phyloP scores from a whole-genome alignment of 202 grass and related monocot species.

The Digitaria exilis region DNA sequence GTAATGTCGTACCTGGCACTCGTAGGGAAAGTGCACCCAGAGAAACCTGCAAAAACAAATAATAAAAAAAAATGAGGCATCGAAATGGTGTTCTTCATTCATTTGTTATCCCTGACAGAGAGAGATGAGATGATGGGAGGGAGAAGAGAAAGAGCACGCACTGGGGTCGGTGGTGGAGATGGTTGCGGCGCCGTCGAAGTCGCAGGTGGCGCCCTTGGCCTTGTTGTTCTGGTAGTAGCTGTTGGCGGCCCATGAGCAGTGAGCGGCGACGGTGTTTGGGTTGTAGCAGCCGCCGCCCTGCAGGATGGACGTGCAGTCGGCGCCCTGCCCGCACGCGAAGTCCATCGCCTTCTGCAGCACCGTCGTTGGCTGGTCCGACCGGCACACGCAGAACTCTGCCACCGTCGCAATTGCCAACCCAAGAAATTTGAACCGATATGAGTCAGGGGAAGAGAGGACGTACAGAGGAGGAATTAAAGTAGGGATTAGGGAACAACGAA shows the following conservation, averaged over 20 bases:
- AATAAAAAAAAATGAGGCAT: background rate
- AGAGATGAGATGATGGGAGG: background rate
- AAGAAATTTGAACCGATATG: background rate
- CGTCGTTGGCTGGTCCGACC: slow-evolving; percentile 55
- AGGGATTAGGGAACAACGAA: background rate
- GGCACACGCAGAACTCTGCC: slow-evolving; percentile 84
- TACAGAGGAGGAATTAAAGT: background rate
- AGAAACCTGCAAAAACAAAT: slow-evolving; percentile 62
- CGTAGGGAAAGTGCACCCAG: slow-evolving; percentile 71
- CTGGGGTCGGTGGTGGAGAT: slow-evolving; percentile 77
- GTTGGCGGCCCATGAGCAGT: slow-evolving; percentile 94
- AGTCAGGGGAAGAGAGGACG: background rate
- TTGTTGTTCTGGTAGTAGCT: slow-evolving; percentile 88
- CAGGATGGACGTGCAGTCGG: slow-evolving; percentile 59
- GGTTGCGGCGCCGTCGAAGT: slow-evolving; percentile 66
- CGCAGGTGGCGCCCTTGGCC: slow-evolving; percentile 68
- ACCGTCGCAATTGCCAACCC: background rate
- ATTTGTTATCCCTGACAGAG: background rate
- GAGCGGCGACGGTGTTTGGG: slow-evolving; percentile 64
- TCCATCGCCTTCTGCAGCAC: slow-evolving; percentile 83
- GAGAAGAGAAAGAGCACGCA: background rate
- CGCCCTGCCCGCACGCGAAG: slow-evolving; percentile 78
- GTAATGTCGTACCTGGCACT: slow-evolving; percentile 55
- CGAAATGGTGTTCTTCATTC: no score
- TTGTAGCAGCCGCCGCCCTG: slow-evolving; percentile 71